Conservation (phyloP, 2,329 filamentous ascomycete genomes). For the Leptographium flavum region DNA sequence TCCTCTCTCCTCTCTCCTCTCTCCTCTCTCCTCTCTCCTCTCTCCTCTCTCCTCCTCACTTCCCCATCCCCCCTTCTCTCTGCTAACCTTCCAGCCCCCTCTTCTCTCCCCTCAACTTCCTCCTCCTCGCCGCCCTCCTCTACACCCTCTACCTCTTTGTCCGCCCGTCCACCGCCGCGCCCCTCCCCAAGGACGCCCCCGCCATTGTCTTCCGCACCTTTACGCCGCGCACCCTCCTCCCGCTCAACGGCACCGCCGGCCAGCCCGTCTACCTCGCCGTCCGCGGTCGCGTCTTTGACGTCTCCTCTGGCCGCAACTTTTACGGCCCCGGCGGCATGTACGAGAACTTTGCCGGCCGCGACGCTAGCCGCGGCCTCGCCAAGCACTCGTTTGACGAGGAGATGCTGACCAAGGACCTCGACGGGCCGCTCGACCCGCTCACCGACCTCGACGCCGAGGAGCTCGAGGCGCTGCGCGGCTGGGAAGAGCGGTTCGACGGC, state of each 20-base stretch:
- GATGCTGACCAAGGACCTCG: constrained; percentile 84
- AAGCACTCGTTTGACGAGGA: constrained; percentile 87
- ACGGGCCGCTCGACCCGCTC: constrained; percentile 67
- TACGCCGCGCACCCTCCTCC: constrained; percentile 67
- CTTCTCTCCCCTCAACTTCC: constrained; percentile 47
- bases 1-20: constrained; percentile 46
- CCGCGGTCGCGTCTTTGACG: constrained; percentile 82
- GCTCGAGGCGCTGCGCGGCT: constrained; percentile 70
- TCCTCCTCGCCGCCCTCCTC: constrained; percentile 40
- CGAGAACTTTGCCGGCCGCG: constrained; percentile 86
- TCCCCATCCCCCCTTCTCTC: no score
- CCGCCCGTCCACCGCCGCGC: constrained; percentile 30
- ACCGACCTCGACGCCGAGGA: constrained; percentile 59
- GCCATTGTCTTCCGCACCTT: constrained; percentile 53
- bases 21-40: constrained; percentile 40
- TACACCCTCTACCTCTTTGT: constrained; percentile 45
- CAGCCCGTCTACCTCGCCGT: constrained; percentile 82
- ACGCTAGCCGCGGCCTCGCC: constrained; percentile 78
- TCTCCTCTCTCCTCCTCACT: constrained; percentile 9
- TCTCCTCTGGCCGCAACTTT: constrained; percentile 74
- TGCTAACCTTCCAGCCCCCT: no score
- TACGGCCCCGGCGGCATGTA: constrained; percentile 95
- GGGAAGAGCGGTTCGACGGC: constrained; percentile 85
- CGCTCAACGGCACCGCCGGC: constrained; percentile 64
- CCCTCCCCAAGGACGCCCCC: constrained; percentile 37